Evolutionary conservation across 2,329 filamentous ascomycete genomes (phyloP).

Genomic region (Hypoxylon sp.): DNA sequence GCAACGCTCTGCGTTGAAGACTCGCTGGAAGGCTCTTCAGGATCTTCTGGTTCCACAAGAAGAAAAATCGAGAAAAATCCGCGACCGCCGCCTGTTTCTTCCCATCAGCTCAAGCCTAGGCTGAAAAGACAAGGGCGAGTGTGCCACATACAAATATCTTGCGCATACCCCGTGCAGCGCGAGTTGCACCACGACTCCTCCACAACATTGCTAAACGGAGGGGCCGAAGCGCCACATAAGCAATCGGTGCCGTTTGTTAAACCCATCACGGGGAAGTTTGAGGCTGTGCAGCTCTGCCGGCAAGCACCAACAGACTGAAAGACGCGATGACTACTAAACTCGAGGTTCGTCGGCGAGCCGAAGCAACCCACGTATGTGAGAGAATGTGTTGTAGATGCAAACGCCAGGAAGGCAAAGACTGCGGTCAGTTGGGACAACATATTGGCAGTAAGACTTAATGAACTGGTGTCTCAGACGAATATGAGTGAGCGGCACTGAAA

Average conservation of each 20-base stretch:
- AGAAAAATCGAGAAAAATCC: conserved; percentile 37
- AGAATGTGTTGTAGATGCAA: conserved; percentile 5
- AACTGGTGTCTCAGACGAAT: background rate
- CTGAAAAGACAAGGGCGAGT: background rate
- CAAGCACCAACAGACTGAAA: conserved; percentile 42
- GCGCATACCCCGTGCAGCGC: conserved; percentile 38
- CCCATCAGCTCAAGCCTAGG: background rate
- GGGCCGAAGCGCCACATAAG: conserved; percentile 39
- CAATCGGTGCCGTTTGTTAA: conserved; percentile 44
- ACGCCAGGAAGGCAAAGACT: conserved; percentile 1
- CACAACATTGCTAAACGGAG: conserved; percentile 23
- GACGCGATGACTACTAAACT: conserved; percentile 2
- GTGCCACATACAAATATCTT: conserved; percentile 30
- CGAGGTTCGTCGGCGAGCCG: conserved; percentile 21
- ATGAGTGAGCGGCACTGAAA: background rate
- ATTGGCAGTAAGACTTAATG: background rate
- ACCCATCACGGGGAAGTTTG: conserved; percentile 23
- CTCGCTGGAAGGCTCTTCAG: background rate
- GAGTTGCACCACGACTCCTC: conserved; percentile 39
- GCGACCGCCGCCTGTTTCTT: conserved; percentile 34
- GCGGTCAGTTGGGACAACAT: conserved; percentile 21
- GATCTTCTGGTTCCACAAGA: background rate
- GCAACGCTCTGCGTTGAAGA: conserved; percentile 12
- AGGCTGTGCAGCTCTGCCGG: background rate
- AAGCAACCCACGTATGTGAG: conserved; percentile 42